phyloP scores from a whole-genome alignment of 2,329 filamentous ascomycete genomes.

The Penicillium hesseltinei region DNA sequence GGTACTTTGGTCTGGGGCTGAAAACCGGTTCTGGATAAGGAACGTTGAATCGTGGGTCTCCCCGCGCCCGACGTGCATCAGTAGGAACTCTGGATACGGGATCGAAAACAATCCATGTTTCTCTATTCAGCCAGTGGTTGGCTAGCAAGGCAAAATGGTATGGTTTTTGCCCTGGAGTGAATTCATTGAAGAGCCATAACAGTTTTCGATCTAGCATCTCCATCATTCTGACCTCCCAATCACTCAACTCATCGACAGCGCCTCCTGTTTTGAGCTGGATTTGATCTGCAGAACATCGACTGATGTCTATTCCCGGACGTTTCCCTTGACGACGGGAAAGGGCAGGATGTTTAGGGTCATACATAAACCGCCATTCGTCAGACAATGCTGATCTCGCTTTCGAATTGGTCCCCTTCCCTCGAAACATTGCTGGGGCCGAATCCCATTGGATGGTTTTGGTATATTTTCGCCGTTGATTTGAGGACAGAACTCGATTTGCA shows the following conservation, averaged over 20 bases:
- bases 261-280: neutral
- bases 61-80: constrained; percentile 31
- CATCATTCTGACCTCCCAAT: constrained; percentile 39
- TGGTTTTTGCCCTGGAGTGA: constrained; percentile 40
- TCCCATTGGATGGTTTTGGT: constrained; percentile 4
- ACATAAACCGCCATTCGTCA: constrained; percentile 2
- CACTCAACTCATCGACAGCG: constrained; percentile 22
- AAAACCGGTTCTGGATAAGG: constrained; percentile 26
- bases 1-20: constrained; percentile 30
- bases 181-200: constrained; percentile 39
- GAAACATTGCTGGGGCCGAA: constrained; percentile 3
- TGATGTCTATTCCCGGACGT: neutral
- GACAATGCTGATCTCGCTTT: neutral
- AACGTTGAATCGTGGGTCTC: constrained; percentile 38
- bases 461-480: neutral
- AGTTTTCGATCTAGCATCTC: constrained; percentile 38
- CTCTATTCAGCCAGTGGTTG: constrained; percentile 44
- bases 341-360: neutral
- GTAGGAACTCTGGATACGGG: constrained; percentile 37
- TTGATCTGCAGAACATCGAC: neutral
- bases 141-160: constrained; percentile 42
- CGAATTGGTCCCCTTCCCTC: neutral
- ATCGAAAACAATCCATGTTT: constrained; percentile 42
- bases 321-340: neutral
- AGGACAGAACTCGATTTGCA: neutral